Evolutionary conservation across 1,139 yeast species (phyloP), one percentile per base, ranked within the genome.

Genomic region (Blastobotrys proliferans): DNA sequence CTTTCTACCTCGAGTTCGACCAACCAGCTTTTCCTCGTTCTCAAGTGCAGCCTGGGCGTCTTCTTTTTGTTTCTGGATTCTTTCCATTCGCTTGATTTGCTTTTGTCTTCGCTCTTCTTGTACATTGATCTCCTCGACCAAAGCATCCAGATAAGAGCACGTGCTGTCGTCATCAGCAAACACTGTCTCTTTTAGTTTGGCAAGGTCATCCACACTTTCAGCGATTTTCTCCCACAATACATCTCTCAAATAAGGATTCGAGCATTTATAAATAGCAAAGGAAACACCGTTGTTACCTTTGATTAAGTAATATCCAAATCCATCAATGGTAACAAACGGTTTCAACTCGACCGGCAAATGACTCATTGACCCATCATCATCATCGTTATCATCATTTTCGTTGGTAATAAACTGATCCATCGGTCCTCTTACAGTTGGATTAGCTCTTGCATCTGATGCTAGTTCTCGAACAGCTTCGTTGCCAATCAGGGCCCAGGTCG

Each of bases 221-320:
- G 68, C 69, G 3, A 66, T 57, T 0, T 65, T 52, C 19, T 44
- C 46, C 70, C 70, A 66, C 24, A 51, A 50, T 2, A 62, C 67
- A 1, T 49, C 39, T 18, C 55, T 35, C 35, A 61, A 45, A 17
- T 52, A 49, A 10, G 64, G 60, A 44, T 64, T 63, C 6, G 67
- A 52, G 46, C 64, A 60, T 6, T 53, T 48, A 49, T 61, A 66
- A 2, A 66, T 47, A 3, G 69, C 42, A 50, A 66, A 64, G 14
- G 51, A 56, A 10, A 63, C 57, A 36, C 54, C 61, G n/a, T 39
- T 44, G 5, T 34, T 43, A 6, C 61, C 61, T 16, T 50, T 51
- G 5, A 57, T 56, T 14, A 62, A 44, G 44, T 55, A 63, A 45
- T 58, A 63, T 16, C 53, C 50, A 17, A 54, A 51, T 10, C 44